These are phyloP conservation scores for Digitaria exilis DNA, from an alignment of 202 grass and related monocot genomes.

Conservation along the genomic window DNA sequence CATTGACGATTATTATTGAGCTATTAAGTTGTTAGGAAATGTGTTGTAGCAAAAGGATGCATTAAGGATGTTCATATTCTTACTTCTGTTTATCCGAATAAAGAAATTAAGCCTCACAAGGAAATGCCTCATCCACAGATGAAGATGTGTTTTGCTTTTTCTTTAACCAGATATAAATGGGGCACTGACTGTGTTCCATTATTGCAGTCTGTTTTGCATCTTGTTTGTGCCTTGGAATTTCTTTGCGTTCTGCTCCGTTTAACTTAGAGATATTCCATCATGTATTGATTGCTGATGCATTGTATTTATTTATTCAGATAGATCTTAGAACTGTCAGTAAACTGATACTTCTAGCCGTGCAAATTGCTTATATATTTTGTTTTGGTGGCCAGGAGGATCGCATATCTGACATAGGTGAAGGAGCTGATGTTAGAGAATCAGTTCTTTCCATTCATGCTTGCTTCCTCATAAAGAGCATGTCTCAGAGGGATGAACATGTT, in stretches of 20 bases:
- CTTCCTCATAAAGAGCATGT: slow-evolving; percentile 98
- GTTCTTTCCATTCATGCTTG: slow-evolving; percentile 86
- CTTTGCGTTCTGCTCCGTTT: slow-evolving; percentile 8
- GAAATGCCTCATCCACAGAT: slow-evolving; percentile 19
- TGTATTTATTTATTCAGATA: slow-evolving; percentile 20
- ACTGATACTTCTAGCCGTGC: slow-evolving; percentile 14
- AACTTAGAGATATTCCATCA: slow-evolving; percentile 19
- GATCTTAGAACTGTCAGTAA: slow-evolving; percentile 11
- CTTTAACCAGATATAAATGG: slow-evolving; percentile 25
- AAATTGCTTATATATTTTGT: slow-evolving; percentile 47
- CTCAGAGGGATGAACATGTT: slow-evolving; percentile 95
- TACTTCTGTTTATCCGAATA: slow-evolving; percentile 29
- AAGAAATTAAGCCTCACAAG: slow-evolving; percentile 18
- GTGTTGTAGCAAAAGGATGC: background rate
- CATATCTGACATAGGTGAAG: slow-evolving; percentile 90
- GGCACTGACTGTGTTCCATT: slow-evolving; percentile 8
- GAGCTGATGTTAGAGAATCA: slow-evolving; percentile 84
- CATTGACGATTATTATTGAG: slow-evolving; percentile 33
- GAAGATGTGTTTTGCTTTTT: slow-evolving; percentile 25
- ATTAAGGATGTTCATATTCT: background rate
- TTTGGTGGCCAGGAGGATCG: slow-evolving; percentile 66
- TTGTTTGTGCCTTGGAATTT: slow-evolving; percentile 15
- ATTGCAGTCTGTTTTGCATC: slow-evolving; percentile 11
- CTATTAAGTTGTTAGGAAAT: slow-evolving; percentile 29
- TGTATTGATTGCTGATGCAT: slow-evolving; percentile 14